phyloP scores from a whole-genome alignment of 2,329 filamentous ascomycete genomes.

The Chrysoporthe puriensis region DNA sequence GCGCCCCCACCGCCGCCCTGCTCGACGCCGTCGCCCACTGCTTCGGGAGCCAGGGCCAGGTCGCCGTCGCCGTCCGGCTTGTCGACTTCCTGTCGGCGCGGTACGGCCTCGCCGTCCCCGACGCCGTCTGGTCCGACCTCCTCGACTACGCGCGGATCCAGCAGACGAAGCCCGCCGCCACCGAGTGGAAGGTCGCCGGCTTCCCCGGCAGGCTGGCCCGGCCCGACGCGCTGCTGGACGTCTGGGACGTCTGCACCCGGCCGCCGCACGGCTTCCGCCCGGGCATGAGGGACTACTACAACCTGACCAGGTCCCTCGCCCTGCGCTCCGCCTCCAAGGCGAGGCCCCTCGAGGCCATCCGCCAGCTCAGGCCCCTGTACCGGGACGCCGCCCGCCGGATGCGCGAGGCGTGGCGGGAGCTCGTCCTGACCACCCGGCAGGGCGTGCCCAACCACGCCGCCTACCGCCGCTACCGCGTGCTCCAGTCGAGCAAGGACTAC shows the following conservation, averaged over 20 bases:
- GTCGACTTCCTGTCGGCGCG: constrained; percentile 64
- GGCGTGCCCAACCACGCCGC: constrained; percentile 29
- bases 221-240: constrained; percentile 47
- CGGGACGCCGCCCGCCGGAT: constrained; percentile 33
- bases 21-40: constrained; percentile 69
- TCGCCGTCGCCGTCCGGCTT: constrained; percentile 60
- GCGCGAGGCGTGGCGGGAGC: constrained; percentile 29
- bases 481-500: constrained; percentile 36
- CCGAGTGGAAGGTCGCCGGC: constrained; percentile 42
- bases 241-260: constrained; percentile 65
- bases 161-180: constrained; percentile 42
- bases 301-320: constrained; percentile 47
- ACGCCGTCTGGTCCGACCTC: constrained; percentile 66
- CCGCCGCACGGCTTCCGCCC: constrained; percentile 61
- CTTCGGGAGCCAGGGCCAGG: constrained; percentile 68
- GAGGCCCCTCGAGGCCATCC: constrained; percentile 36
- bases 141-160: constrained; percentile 69
- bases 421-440: constrained; percentile 34
- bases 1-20: constrained; percentile 61
- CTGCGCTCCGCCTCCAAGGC: constrained; percentile 18
- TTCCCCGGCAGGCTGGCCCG: constrained; percentile 42
- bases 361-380: constrained; percentile 36
- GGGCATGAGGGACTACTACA: constrained; percentile 58
- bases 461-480: constrained; percentile 33
- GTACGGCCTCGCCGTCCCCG: constrained; percentile 62